Evolutionary conservation across 331 rosid species (phyloP).

Genomic region (Acacia concinna): DNA sequence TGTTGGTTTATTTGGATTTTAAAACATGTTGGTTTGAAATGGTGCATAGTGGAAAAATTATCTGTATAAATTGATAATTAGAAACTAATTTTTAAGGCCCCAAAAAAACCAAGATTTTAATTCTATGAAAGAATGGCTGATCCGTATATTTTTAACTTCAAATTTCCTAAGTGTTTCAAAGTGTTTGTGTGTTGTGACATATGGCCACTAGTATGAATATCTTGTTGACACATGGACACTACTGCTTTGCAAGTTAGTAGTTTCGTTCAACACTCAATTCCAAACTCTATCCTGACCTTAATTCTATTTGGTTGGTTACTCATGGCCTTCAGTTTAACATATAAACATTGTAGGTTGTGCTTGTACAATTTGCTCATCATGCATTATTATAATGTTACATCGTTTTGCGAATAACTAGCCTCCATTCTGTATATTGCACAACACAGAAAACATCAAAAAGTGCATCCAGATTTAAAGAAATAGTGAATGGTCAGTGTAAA

Average conservation of each 20-base stretch:
- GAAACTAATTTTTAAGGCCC: too few species aligned
- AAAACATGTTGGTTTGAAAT: too few species aligned
- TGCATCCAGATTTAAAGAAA: neutral
- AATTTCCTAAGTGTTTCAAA: neutral
- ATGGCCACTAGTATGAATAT: conserved; percentile 5
- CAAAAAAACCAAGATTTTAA: neutral
- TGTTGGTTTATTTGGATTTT: conserved; percentile 12
- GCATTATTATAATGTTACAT: neutral
- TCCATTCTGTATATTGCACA: neutral
- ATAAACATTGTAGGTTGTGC: neutral
- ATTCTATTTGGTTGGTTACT: neutral
- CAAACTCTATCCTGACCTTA: too few species aligned
- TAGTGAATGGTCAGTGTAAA: neutral
- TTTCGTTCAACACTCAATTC: too few species aligned
- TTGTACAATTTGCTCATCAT: neutral
- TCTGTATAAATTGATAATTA: neutral
- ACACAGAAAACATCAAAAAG: neutral
- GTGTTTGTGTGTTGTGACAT: neutral
- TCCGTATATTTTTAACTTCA: neutral
- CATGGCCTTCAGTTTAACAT: conserved; percentile 2
- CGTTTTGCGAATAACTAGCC: neutral
- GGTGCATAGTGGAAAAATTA: neutral
- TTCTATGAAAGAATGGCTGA: neutral
- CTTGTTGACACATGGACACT: conserved; percentile 10
- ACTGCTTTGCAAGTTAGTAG: neutral